Percentiles rank a stretch among this genome's conserved stretches.
phyloP scores from a whole-genome alignment of 139 green algal genomes.

The Chlorella sp. region DNA sequence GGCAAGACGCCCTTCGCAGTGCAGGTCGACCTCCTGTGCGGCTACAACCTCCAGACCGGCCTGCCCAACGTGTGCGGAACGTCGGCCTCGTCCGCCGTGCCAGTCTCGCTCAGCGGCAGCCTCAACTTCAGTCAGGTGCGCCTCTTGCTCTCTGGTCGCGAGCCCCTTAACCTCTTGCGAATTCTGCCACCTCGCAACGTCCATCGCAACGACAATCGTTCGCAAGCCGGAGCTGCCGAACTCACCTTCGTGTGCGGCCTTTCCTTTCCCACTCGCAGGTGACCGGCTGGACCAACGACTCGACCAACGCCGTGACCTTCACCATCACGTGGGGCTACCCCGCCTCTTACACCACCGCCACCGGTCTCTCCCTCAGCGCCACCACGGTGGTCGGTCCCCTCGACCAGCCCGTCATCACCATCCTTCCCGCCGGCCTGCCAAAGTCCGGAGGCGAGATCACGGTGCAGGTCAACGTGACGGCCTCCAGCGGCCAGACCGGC shows the following conservation, averaged over 20 bases:
- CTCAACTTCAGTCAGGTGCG: too few relatives aligned
- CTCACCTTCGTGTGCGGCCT: too few relatives aligned
- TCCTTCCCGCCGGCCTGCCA: neutral
- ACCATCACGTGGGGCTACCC: neutral
- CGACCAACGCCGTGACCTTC: neutral
- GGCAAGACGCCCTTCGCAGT: neutral
- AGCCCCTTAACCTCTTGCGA: too few relatives aligned
- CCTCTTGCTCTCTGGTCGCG: too few relatives aligned
- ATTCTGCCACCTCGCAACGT: too few relatives aligned
- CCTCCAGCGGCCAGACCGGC: neutral
- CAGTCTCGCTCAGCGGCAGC: too few relatives aligned
- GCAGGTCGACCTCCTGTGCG: neutral
- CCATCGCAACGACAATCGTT: too few relatives aligned
- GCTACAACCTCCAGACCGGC: neutral
- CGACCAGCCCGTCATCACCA: neutral
- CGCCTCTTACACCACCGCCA: neutral
- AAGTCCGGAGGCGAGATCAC: neutral
- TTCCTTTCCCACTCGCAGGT: too few relatives aligned
- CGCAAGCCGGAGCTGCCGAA: too few relatives aligned
- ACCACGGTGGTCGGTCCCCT: neutral
- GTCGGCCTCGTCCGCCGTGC: neutral
- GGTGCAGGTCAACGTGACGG: neutral
- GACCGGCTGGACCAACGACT: too few relatives aligned
- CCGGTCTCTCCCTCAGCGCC: neutral
- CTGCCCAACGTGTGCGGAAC: neutral